phyloP scores from a whole-genome alignment of 345 rosid species.

The Streptanthus diversifolius region DNA sequence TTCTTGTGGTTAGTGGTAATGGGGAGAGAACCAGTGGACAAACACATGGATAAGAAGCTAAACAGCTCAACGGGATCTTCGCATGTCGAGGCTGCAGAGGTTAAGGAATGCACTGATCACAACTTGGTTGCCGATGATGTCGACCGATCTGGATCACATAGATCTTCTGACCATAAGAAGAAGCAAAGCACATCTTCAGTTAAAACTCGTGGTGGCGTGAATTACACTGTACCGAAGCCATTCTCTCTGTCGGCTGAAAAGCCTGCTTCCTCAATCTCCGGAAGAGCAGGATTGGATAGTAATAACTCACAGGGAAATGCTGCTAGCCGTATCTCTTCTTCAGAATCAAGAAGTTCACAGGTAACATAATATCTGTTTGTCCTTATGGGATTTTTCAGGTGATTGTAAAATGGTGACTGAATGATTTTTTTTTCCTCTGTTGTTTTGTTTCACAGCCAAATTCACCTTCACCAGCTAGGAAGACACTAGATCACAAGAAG shows the following conservation, averaged over 20 bases:
- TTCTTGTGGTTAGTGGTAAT: slow-evolving; percentile 37
- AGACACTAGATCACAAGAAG: slow-evolving; percentile 46
- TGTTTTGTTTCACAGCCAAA: slow-evolving; percentile 44
- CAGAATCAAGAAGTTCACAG: slow-evolving; percentile 51
- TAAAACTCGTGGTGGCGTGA: slow-evolving; percentile 36
- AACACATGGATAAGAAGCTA: slow-evolving; percentile 54
- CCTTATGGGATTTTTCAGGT: too few relatives aligned
- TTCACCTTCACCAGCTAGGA: slow-evolving; percentile 55
- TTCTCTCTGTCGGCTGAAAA: slow-evolving; percentile 55
- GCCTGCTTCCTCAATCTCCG: slow-evolving; percentile 32
- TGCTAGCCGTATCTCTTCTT: slow-evolving; percentile 41
- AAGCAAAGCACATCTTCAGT: slow-evolving; percentile 35
- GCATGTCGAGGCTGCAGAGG: slow-evolving; percentile 32
- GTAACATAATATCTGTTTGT: slow-evolving; percentile 17
- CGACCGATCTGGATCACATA: slow-evolving; percentile 24
- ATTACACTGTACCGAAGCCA: slow-evolving; percentile 44
- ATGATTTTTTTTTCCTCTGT: background rate
- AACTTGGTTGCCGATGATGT: slow-evolving; percentile 48
- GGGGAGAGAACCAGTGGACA: slow-evolving; percentile 63
- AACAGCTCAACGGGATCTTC: slow-evolving; percentile 38
- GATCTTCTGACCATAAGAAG: slow-evolving; percentile 35
- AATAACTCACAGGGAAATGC: slow-evolving; percentile 33
- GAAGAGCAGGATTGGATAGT: slow-evolving; percentile 26
- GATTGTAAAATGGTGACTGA: background rate
- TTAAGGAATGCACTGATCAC: slow-evolving; percentile 36